Percentiles rank a stretch among this genome's conserved stretches.
These are phyloP conservation scores for Cercophora newfieldiana DNA, from an alignment of 495 filamentous ascomycete species.

Conservation along the genomic window DNA sequence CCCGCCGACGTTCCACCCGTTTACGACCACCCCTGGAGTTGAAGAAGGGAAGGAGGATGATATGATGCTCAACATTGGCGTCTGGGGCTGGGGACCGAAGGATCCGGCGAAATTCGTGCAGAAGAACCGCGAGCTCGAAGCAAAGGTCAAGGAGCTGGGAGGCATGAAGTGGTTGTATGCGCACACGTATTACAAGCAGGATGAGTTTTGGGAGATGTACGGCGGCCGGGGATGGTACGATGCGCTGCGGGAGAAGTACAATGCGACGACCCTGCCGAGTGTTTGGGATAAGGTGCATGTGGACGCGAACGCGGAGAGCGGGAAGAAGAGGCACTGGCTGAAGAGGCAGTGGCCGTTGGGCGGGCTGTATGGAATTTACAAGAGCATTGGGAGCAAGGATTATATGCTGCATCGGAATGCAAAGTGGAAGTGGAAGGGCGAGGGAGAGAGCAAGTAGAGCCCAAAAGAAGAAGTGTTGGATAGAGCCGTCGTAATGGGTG, in stretches of 20 bases:
- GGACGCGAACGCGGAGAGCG: conserved; percentile 25
- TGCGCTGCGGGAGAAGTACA: conserved; percentile 51
- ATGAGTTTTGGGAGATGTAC: conserved; percentile 59
- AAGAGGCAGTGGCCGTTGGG: conserved; percentile 50
- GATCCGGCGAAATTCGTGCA: conserved; percentile 45
- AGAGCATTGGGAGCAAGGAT: conserved; percentile 56
- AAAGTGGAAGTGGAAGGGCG: conserved; percentile 51
- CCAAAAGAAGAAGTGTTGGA: not conserved
- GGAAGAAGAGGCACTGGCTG: conserved; percentile 37
- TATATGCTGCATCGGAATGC: conserved; percentile 55
- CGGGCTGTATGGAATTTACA: conserved; percentile 56
- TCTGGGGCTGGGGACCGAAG: conserved; percentile 54
- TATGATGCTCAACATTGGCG: conserved; percentile 56
- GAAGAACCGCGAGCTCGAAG: conserved; percentile 66
- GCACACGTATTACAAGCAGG: conserved; percentile 57
- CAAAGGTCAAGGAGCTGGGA: conserved; percentile 60
- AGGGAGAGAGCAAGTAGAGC: too few relatives aligned
- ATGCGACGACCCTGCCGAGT: conserved; percentile 50
- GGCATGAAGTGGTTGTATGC: conserved; percentile 67
- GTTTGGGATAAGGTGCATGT: conserved; percentile 61
- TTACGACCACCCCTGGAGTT: conserved; percentile 31
- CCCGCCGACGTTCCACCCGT: conserved; percentile 51
- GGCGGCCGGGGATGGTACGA: conserved; percentile 54
- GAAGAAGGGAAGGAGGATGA: conserved; percentile 25
- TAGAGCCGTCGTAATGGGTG: not conserved